Conservation (phyloP, 208 protist species). For the Crithidia bombi region DNA sequence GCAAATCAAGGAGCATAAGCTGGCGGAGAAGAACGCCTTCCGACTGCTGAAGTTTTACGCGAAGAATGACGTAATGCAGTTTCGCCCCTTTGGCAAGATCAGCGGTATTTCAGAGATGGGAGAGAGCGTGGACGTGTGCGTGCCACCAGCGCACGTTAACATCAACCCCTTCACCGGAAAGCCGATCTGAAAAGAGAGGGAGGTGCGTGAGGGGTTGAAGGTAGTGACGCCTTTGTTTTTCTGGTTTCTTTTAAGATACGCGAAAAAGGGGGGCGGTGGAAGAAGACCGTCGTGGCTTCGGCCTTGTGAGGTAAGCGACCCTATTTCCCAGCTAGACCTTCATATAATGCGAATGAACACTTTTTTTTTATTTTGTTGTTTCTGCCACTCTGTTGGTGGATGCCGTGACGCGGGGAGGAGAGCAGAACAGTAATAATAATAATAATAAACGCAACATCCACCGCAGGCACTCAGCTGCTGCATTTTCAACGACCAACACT, state of each 20-base stretch:
- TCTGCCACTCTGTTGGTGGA: no score
- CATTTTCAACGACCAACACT: no score
- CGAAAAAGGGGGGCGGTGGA: no score
- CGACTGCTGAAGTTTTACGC: conserved; percentile 89
- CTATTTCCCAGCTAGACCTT: no score
- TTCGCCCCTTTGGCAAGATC: conserved; percentile 86
- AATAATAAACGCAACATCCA: no score
- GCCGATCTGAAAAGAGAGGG: conserved; percentile 8
- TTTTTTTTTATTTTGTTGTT: no score
- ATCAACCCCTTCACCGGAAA: conserved; percentile 79
- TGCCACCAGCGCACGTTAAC: conserved; percentile 77
- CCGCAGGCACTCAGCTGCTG: no score
- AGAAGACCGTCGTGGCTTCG: no score
- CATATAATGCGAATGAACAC: no score
- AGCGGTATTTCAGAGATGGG: conserved; percentile 89
- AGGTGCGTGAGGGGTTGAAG: neutral
- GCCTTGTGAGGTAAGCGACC: no score
- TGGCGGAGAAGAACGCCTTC: conserved; percentile 81
- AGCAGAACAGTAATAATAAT: no score
- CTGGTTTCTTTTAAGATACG: neutral
- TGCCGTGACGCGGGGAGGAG: no score
- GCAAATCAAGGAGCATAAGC: conserved; percentile 53
- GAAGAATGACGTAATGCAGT: conserved; percentile 77
- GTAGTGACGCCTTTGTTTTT: neutral
- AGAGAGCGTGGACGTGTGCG: conserved; percentile 78